Base-by-base conservation (phyloP, 768 basidiomycete genomes). In the Candolleomyces efflorescens region DNA sequence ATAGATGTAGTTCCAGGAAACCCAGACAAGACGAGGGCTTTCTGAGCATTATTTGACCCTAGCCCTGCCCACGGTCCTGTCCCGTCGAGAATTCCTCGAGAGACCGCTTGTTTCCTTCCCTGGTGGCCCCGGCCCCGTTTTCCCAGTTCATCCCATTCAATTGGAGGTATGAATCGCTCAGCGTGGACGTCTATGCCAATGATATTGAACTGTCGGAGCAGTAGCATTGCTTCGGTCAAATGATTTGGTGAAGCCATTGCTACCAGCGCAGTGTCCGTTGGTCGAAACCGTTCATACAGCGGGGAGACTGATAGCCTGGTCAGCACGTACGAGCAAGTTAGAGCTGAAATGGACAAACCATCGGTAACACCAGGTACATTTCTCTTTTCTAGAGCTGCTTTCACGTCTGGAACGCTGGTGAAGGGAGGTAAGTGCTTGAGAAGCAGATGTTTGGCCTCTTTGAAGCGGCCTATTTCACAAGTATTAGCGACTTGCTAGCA, bases 191-290 rank as follows among this genome's bases (percentile, higher is more conserved):
- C 67, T 41, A 77, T 64, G 1, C 83, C 83, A 51, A 77, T 77
- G 15, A 89, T 64, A 3, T 73, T 65, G n/a, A 78, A 57, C 2
- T 72, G 73, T 49, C 73, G 63, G 4, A 89, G 76, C 20, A 70
- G 70, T 3, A 67, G 66, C 0, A 84, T 53, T 56, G 76, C 81
- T 26, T 68, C 66, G 15, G 64, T 66, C 7, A 82, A 64, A 60
- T 72, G 78, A 20, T 82, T 73, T 0, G 82, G 69, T 37, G 76
- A 72, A 11, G 77, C 68, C 56, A 90, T 69, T 13, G 82, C 81
- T 48, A 92, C 68, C 61, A 80, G 72, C 6, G 87, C 90, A 20
- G 71, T 70, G 27, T 84, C 82, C 1, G 82, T 83, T 6, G 87
- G 85, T 22, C 71, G 65, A 69, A 89, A 88, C 53, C 78, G 78